Conservation (phyloP, 2,329 filamentous ascomycete species). For the Geoglossum cookeanum region DNA sequence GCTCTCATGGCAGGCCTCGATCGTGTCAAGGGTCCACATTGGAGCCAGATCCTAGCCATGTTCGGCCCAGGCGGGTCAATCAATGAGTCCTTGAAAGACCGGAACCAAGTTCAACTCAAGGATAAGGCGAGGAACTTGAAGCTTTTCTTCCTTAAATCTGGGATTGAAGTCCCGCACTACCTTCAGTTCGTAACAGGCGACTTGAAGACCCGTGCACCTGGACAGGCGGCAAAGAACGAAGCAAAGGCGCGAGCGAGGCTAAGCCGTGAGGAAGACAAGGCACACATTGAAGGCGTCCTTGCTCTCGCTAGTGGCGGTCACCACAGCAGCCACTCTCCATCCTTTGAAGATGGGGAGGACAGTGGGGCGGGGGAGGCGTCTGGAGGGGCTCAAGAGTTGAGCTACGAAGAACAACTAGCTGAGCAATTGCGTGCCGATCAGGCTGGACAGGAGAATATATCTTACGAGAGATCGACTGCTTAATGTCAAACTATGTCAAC, state of each 20-base stretch:
- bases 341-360: neutral
- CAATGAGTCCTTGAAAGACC: slow-evolving; percentile 67
- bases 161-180: slow-evolving; percentile 78
- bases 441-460: neutral
- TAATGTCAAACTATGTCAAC: neutral
- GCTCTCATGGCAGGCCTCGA: slow-evolving; percentile 78
- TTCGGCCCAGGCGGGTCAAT: slow-evolving; percentile 66
- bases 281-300: slow-evolving; percentile 40
- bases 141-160: slow-evolving; percentile 78
- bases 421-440: slow-evolving; percentile 1
- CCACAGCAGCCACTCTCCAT: neutral
- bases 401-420: neutral
- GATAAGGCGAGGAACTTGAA: slow-evolving; percentile 84
- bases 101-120: slow-evolving; percentile 81
- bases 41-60: slow-evolving; percentile 75
- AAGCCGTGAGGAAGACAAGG: slow-evolving; percentile 40
- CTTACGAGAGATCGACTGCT: neutral
- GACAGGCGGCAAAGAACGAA: slow-evolving; percentile 31
- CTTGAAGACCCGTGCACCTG: slow-evolving; percentile 66
- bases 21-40: slow-evolving; percentile 76
- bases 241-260: slow-evolving; percentile 19
- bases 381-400: neutral
- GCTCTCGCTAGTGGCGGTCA: slow-evolving; percentile 29
- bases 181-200: slow-evolving; percentile 77
- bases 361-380: neutral